phyloP scores from a whole-genome alignment of 805 yeast genomes.

The Pichia ethanolica region DNA sequence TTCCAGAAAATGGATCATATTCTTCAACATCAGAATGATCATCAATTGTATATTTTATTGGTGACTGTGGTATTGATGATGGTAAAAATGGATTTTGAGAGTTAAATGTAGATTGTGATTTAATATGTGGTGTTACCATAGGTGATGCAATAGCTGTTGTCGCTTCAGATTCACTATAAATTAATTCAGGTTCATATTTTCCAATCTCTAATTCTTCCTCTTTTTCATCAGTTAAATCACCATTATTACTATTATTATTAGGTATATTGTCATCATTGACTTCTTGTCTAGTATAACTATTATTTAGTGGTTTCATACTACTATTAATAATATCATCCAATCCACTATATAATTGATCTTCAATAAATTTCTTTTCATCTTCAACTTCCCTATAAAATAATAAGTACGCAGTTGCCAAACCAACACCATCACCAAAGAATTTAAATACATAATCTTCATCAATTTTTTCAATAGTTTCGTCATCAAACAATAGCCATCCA shows the following conservation, averaged over 20 bases:
- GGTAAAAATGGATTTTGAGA: too few species aligned
- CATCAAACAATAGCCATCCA: slow-evolving; percentile 93
- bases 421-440: slow-evolving; percentile 83
- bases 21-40: not conserved
- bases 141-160: not conserved
- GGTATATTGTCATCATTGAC: too few species aligned
- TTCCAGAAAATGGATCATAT: not conserved
- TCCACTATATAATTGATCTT: slow-evolving; percentile 25
- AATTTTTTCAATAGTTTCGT: slow-evolving; percentile 86
- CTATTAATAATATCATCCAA: slow-evolving; percentile 17
- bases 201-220: not conserved
- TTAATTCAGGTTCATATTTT: not conserved
- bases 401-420: slow-evolving; percentile 87
- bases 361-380: slow-evolving; percentile 30
- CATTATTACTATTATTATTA: not conserved
- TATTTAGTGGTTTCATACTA: not conserved
- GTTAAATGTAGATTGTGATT: not conserved
- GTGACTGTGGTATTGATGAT: not conserved
- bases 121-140: not conserved
- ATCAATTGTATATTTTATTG: not conserved
- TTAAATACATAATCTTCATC: slow-evolving; percentile 75
- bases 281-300: not conserved
- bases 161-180: not conserved
- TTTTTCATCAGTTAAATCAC: not conserved
- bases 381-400: slow-evolving; percentile 63